Evolutionary conservation across 176 grass and related monocot genomes (phyloP), one percentile per base, ranked within the genome.

Genomic region (Triticum monococcum): DNA sequence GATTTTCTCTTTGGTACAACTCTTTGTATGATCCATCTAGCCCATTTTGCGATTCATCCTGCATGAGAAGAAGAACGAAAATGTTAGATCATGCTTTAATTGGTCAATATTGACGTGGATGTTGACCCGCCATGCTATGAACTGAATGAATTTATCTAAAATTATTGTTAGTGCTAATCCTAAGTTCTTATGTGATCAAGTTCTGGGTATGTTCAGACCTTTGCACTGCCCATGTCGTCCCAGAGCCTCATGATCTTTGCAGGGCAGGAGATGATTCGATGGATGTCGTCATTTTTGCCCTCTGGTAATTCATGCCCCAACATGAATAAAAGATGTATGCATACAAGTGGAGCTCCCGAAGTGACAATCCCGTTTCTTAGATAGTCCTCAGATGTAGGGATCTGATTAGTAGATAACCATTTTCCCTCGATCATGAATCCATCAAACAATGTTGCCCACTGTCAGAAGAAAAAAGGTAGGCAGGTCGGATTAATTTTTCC

Each of bases 41-140:
- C 9, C 90, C 95, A 36, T 89, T 74, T 5, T 97, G 92, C 0
- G 84, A 79, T 78, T 97, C 95, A 23, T 97, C 92, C 92, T 97
- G 36, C 36, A 69, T 50, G 22, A 7, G 22, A 72, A 8, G 8
- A 12, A 26, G 4, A 12, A 71, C 20, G n/a, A 3, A 41, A 26
- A 46, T 22, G 43, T 72, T 3, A 73, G 10, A 45, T 72, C 2
- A 71, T 48, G 17, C 18, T 2, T n/a, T 13, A 50, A 20, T 71
- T 24, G 1, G 18, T 71, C 1, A 22, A 37, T 38, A 3, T 35
- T 8, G 3, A 35, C 2, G 9, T 22, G 17, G 22, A 70, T n/a
- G 1, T 70, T 18, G 3, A 0, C 5, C 36, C 40, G 24, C 4
- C 2, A 23, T n/a, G 9, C 11, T 23, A 23, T 20, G 7, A 2